A percentile compares a stretch with the other conserved stretches of the same genome.
These are phyloP conservation scores for Rhizopus arrhizus DNA, from an alignment of 371 early-diverging fungal species.

Conservation along the genomic window DNA sequence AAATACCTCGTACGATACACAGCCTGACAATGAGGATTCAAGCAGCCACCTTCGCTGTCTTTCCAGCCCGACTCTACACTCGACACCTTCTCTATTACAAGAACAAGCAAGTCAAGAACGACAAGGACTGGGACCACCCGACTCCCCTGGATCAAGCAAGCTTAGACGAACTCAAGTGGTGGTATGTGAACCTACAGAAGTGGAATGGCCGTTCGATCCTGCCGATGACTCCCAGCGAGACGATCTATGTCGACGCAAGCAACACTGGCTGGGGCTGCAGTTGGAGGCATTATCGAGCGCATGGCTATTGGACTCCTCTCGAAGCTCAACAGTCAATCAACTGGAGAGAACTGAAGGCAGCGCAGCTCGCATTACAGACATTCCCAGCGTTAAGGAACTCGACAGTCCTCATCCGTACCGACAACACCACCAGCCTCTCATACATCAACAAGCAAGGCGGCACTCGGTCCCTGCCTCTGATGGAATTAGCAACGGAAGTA, in stretches of 20 bases:
- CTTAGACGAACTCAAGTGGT: conserved; percentile 13
- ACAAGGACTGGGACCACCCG: conserved; percentile 13
- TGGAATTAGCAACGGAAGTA: conserved; percentile 6
- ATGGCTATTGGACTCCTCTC: conserved; percentile 10
- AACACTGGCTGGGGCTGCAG: conserved; percentile 16
- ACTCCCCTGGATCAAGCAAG: not conserved
- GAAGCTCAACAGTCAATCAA: conserved; percentile 28
- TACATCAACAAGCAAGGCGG: conserved; percentile 20
- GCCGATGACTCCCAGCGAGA: conserved; percentile 3
- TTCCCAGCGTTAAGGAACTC: conserved; percentile 7
- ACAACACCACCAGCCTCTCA: conserved; percentile 7
- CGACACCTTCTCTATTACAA: too few relatives aligned
- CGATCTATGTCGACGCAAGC: conserved; percentile 7
- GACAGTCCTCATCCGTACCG: conserved; percentile 2
- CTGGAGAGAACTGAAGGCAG: conserved; percentile 25
- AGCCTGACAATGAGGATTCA: conserved; percentile 22
- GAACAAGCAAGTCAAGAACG: conserved; percentile 13
- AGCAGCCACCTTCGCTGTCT: conserved; percentile 15
- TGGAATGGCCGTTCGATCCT: conserved; percentile 23
- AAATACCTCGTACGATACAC: conserved; percentile 3
- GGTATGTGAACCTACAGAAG: conserved; percentile 6
- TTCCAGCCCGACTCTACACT: conserved; percentile 18
- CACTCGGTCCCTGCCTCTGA: conserved; percentile 1
- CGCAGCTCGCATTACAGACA: conserved; percentile 6
- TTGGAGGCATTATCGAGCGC: not conserved